Evolutionary conservation across 139 green algal species (phyloP), one percentile per base, ranked within the genome.

Genomic region (Haematococcus lacustris): DNA sequence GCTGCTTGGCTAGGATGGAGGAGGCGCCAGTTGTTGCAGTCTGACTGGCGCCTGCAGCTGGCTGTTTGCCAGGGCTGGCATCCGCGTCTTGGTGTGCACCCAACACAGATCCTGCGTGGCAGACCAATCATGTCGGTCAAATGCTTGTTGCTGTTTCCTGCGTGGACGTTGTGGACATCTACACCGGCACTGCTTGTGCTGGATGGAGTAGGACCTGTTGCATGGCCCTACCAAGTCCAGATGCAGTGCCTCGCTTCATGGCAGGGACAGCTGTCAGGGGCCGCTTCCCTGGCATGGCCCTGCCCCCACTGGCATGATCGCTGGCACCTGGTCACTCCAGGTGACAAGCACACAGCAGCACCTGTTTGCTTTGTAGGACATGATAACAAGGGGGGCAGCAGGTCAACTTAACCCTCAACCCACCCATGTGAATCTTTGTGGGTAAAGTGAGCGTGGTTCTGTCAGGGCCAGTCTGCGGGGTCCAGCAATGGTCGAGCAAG

Each of bases 261-360:
- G 67, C 67, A 47, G 67, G 67, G n/a, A 63, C 47, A 17, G 67
- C 67, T 3, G 67, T 72, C 28, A 72, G 47, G 9, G 67, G 67
- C 1, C 67, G 43, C 41, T 72, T 72, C 32, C 28, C 43, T 23
- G 67, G 67, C 7, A 33, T 68, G 26, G 32, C 34, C 4, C 65
- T n/a, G n/a, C n/a, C n/a, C n/a, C n/a, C n/a, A n/a, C n/a, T n/a
- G n/a, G n/a, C n/a, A n/a, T n/a, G n/a, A n/a, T n/a, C n/a, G n/a
- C n/a, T n/a, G n/a, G n/a, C n/a, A n/a, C n/a, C n/a, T n/a, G n/a
- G n/a, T n/a, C n/a, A n/a, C n/a, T n/a, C n/a, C n/a, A n/a, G n/a
- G n/a, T n/a, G n/a, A n/a, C n/a, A n/a, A n/a, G n/a, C n/a, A n/a
- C n/a, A n/a, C n/a, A n/a, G n/a, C n/a, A n/a, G n/a, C n/a, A n/a